These are phyloP conservation scores for Ophiostoma sp. DNA, from an alignment of 2,329 filamentous ascomycete species.

Conservation along the genomic window DNA sequence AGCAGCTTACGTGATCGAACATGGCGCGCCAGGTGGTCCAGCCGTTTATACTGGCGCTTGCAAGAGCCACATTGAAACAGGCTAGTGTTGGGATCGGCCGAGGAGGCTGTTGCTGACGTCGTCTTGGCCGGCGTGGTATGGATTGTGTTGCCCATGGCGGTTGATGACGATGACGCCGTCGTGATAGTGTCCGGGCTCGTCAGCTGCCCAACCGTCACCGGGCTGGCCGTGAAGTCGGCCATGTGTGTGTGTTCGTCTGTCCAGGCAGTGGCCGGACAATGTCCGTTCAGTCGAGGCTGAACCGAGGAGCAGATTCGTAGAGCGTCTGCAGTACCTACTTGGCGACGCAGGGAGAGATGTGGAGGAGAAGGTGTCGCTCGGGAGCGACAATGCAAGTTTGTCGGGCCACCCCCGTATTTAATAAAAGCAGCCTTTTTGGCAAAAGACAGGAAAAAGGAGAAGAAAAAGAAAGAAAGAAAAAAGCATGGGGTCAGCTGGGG, in stretches of 20 bases:
- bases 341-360: neutral
- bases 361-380: neutral
- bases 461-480: neutral
- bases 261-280: too few species aligned
- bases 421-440: neutral
- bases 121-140: neutral
- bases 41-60: conserved; percentile 5
- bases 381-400: neutral
- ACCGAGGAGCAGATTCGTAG: neutral
- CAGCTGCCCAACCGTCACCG: neutral
- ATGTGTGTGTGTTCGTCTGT: neutral
- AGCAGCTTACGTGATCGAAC: neutral
- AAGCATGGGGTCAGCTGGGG: neutral
- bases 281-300: too few species aligned
- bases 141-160: neutral
- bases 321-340: too few species aligned
- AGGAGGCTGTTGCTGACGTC: neutral
- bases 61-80: conserved; percentile 3
- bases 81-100: neutral
- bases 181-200: neutral
- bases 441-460: neutral
- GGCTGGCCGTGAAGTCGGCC: neutral
- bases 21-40: neutral
- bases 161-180: too few species aligned
- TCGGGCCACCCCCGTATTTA: neutral